Conservation (phyloP, 1,284 basidiomycete genomes). For the Ceratobasidium sp. region DNA sequence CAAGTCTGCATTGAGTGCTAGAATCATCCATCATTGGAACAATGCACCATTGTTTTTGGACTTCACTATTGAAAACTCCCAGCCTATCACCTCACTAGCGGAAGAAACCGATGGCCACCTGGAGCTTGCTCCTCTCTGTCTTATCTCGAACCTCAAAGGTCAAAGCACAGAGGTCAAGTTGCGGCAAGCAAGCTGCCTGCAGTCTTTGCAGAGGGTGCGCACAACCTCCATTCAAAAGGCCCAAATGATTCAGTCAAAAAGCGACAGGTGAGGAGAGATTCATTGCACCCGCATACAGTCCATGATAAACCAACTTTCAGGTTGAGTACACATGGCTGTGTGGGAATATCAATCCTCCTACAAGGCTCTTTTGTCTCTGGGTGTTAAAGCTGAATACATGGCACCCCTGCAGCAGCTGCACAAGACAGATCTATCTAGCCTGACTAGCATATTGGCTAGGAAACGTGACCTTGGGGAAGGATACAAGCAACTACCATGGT, state of each 20-base stretch:
- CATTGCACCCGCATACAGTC: not conserved
- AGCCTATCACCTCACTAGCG: no score
- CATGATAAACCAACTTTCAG: not conserved
- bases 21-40: not conserved
- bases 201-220: not conserved
- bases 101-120: conserved; percentile 15
- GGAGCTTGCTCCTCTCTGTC: not conserved
- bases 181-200: not conserved
- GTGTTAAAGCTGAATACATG: not conserved
- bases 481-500: not conserved
- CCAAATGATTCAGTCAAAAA: not conserved
- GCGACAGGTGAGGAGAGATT: not conserved
- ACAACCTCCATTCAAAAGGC: not conserved
- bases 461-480: not conserved
- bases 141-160: no score
- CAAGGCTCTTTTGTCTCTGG: not conserved
- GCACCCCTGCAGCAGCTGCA: not conserved
- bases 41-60: not conserved
- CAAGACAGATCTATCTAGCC: not conserved
- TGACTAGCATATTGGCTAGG: not conserved
- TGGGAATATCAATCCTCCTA: not conserved
- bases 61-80: not conserved
- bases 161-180: not conserved
- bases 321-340: not conserved
- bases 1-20: not conserved